A percentile compares a stretch with the other conserved stretches of the same genome.
Evolutionary conservation across 306 rosid genomes (phyloP).

Genomic region (Vigna unguiculata): DNA sequence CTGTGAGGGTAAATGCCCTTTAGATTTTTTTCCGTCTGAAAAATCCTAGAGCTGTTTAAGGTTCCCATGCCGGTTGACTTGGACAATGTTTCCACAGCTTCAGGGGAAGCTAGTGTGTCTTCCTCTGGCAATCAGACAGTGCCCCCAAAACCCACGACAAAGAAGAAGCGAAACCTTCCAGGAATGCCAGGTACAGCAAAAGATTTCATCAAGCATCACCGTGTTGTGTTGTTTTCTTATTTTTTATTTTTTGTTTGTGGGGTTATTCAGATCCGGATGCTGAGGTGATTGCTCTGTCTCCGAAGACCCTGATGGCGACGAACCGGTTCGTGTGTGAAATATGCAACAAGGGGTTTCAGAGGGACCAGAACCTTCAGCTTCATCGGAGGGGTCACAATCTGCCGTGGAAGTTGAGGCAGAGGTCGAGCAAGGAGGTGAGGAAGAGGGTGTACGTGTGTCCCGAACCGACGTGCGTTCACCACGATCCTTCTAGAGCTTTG

Average conservation of each 20-base stretch:
- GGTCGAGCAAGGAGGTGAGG: conserved; percentile 82
- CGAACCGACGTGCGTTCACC: conserved; percentile 85
- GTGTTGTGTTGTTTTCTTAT: conserved; percentile 44
- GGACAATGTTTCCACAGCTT: conserved; percentile 82
- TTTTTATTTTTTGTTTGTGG: conserved; percentile 41
- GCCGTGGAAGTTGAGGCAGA: conserved; percentile 92
- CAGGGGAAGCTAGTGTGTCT: conserved; percentile 88
- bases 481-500: conserved; percentile 88
- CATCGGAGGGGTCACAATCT: conserved; percentile 92
- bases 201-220: not conserved
- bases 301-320: conserved; percentile 84
- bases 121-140: conserved; percentile 73
- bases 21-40: conserved; percentile 44
- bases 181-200: conserved; percentile 87
- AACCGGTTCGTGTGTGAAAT: conserved; percentile 94
- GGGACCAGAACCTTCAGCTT: conserved; percentile 97
- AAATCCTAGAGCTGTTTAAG: not conserved
- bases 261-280: conserved; percentile 88
- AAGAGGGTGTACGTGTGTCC: conserved; percentile 96
- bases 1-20: conserved; percentile 51
- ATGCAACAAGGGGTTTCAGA: conserved; percentile 94
- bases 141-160: conserved; percentile 64
- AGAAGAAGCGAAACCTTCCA: conserved; percentile 87
- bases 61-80: conserved; percentile 74
- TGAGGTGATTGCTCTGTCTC: conserved; percentile 92